These are phyloP conservation scores for Hericium rajendrae DNA, from an alignment of 768 basidiomycete species.

Conservation along the genomic window DNA sequence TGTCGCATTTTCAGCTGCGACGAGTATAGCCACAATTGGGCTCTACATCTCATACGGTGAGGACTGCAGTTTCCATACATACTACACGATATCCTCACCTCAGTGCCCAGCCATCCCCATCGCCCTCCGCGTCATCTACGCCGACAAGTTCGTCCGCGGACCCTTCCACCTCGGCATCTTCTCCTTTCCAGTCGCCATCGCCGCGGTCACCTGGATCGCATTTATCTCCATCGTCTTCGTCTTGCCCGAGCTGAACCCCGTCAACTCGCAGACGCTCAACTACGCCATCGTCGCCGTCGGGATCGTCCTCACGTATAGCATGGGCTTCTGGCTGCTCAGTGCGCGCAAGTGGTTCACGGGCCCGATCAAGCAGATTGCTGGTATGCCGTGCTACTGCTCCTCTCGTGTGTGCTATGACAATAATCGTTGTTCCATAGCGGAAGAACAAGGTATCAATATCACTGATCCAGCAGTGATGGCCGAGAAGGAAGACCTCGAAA, in stretches of 20 bases:
- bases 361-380: constrained; percentile 51
- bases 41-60: constrained; percentile 67
- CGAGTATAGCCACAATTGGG: constrained; percentile 62
- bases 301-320: constrained; percentile 53
- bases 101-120: constrained; percentile 49
- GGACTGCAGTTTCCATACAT: constrained; percentile 3
- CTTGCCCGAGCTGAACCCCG: constrained; percentile 61
- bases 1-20: constrained; percentile 55
- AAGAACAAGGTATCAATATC: constrained; percentile 40
- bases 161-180: constrained; percentile 63
- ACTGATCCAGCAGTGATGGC: constrained; percentile 27
- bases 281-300: constrained; percentile 71
- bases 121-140: constrained; percentile 52
- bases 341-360: constrained; percentile 69
- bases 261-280: constrained; percentile 62
- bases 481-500: neutral
- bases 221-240: constrained; percentile 72
- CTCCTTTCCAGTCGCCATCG: constrained; percentile 49
- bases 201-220: constrained; percentile 55
- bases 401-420: constrained; percentile 1
- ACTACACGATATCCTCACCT: neutral
- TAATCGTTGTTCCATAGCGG: constrained; percentile 23
- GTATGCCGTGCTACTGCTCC: neutral
- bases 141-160: constrained; percentile 49
- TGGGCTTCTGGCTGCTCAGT: constrained; percentile 63